Percentiles rank a stretch among this genome's conserved stretches.
Evolutionary conservation across 108 stramenopile species (phyloP).

Genomic region (Schizochytrium sp.): DNA sequence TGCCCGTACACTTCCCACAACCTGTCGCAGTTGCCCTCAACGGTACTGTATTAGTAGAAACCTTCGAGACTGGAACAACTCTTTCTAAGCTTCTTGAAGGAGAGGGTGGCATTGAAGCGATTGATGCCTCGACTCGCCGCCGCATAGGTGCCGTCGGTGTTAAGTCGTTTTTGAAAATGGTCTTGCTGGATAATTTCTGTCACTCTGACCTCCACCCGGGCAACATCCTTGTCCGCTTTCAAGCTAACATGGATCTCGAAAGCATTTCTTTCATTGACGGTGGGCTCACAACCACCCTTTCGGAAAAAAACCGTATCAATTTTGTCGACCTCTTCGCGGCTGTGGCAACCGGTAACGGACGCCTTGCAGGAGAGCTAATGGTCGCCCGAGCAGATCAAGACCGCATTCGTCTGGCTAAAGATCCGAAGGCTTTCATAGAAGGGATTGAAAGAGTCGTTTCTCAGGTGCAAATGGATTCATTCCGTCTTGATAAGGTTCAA

Average conservation of each 20-base stretch:
- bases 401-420: background rate
- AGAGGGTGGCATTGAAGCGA: background rate
- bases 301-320: background rate
- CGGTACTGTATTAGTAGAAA: slow-evolving; percentile 47
- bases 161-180: slow-evolving; percentile 60
- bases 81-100: background rate
- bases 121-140: background rate
- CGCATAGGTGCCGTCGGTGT: slow-evolving; percentile 6
- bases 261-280: slow-evolving; percentile 56
- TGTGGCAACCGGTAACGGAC: slow-evolving; percentile 46
- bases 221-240: slow-evolving; percentile 56
- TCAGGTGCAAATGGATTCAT: background rate
- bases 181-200: slow-evolving; percentile 61
- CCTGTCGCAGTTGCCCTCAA: background rate
- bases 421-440: slow-evolving; percentile 18
- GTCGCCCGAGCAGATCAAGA: background rate
- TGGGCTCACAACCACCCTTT: background rate
- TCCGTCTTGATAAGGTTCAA: background rate
- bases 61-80: slow-evolving; percentile 33
- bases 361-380: slow-evolving; percentile 24
- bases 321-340: slow-evolving; percentile 60
- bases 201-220: slow-evolving; percentile 65
- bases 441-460: slow-evolving; percentile 29
- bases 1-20: slow-evolving; percentile 41
- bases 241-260: background rate